phyloP scores from a whole-genome alignment of 352 stramenopile species.

The Phytophthora tubulina region DNA sequence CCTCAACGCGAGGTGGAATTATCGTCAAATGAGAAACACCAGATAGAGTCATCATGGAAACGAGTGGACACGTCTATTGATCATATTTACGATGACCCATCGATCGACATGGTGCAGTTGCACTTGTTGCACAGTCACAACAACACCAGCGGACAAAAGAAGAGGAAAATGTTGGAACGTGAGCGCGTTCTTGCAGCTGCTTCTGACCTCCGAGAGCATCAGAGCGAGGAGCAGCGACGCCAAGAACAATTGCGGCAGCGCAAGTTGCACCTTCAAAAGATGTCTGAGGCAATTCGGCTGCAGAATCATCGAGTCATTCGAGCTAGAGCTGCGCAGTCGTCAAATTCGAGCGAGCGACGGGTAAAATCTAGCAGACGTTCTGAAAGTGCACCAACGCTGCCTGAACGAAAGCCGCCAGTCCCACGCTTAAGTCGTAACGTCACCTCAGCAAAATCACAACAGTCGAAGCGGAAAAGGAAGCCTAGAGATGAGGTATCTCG shows the following conservation, averaged over 20 bases:
- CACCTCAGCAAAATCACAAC: constrained; percentile 5
- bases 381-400: constrained; percentile 22
- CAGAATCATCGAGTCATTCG: constrained; percentile 54
- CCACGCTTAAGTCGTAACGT: constrained; percentile 52
- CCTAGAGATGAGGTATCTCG: constrained; percentile 3
- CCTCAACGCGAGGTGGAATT: not conserved
- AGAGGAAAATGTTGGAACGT: constrained; percentile 54
- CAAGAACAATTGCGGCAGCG: constrained; percentile 45
- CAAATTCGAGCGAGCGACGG: not conserved
- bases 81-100: constrained; percentile 65
- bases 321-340: constrained; percentile 6
- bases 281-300: constrained; percentile 64
- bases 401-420: constrained; percentile 63
- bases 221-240: constrained; percentile 33
- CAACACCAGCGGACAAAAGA: constrained; percentile 34
- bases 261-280: constrained; percentile 53
- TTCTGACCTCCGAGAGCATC: constrained; percentile 50
- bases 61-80: constrained; percentile 63
- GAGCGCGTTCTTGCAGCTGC: constrained; percentile 57
- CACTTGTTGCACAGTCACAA: constrained; percentile 49
- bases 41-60: constrained; percentile 41
- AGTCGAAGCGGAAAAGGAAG: constrained; percentile 23
- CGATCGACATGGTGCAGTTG: constrained; percentile 59
- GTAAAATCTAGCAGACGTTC: not conserved
- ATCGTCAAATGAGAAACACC: not conserved